A percentile compares a stretch with the other conserved stretches of the same genome.
phyloP scores from a whole-genome alignment of 2,329 filamentous ascomycete species.

The Penicillium sp. region DNA sequence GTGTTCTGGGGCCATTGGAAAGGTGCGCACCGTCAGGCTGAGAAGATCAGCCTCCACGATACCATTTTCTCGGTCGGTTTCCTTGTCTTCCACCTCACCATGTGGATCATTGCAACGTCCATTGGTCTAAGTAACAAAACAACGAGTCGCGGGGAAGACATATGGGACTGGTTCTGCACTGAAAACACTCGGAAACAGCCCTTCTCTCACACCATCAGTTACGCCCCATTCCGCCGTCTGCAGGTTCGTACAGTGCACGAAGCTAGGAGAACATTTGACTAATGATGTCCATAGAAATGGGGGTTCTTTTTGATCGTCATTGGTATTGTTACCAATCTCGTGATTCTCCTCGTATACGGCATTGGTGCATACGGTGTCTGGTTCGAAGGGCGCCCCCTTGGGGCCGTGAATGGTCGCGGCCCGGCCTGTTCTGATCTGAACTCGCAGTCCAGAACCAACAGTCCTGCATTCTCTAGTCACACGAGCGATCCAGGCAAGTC shows the following conservation, averaged over 20 bases:
- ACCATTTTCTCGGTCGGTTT: slow-evolving; percentile 87
- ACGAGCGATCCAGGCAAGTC: slow-evolving; percentile 57
- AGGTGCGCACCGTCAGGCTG: slow-evolving; percentile 79
- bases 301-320: slow-evolving; percentile 93
- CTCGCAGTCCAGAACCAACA: slow-evolving; percentile 90
- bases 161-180: slow-evolving; percentile 98
- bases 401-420: slow-evolving; percentile 94
- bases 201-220: slow-evolving; percentile 76
- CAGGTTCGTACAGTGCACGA: slow-evolving; percentile 50
- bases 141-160: slow-evolving; percentile 70
- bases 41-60: slow-evolving; percentile 93
- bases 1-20: slow-evolving; percentile 83
- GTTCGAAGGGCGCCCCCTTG: slow-evolving; percentile 88
- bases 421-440: slow-evolving; percentile 91
- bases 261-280: slow-evolving; percentile 12
- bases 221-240: slow-evolving; percentile 83
- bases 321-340: slow-evolving; percentile 85
- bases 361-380: slow-evolving; percentile 97
- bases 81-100: slow-evolving; percentile 86
- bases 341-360: slow-evolving; percentile 87
- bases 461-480: slow-evolving; percentile 62
- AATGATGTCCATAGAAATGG: slow-evolving; percentile 64
- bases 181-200: slow-evolving; percentile 74
- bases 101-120: slow-evolving; percentile 85
- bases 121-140: slow-evolving; percentile 73